Conservation (phyloP, 148 eudicot genomes). For the Tetragonia tetragonoides region DNA sequence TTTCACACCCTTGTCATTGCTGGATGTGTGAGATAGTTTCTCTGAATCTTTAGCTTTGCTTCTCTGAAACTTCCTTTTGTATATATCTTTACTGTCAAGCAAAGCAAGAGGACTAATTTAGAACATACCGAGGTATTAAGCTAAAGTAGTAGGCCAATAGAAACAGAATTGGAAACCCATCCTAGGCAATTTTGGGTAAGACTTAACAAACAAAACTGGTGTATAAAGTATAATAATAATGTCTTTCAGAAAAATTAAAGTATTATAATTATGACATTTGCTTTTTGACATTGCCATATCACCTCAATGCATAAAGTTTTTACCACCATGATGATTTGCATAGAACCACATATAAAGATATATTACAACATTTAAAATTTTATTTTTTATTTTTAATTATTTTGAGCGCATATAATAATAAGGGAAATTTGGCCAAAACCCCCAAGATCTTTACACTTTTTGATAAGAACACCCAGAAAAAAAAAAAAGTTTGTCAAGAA, state of each 20-base stretch:
- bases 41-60: constrained; percentile 47
- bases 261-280: neutral
- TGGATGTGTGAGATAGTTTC: constrained; percentile 28
- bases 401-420: too few relatives aligned
- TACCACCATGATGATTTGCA: too few relatives aligned
- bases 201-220: neutral
- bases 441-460: too few relatives aligned
- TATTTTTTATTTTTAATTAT: too few relatives aligned
- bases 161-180: neutral
- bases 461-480: too few relatives aligned
- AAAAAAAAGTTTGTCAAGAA: too few relatives aligned
- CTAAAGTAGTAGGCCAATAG: neutral
- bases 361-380: too few relatives aligned
- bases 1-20: constrained; percentile 40
- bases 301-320: neutral
- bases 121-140: neutral
- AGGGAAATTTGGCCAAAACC: too few relatives aligned
- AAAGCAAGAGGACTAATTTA: neutral
- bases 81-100: constrained; percentile 56
- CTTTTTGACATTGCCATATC: neutral
- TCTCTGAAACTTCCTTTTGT: constrained; percentile 56
- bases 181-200: neutral
- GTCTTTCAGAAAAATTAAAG: too few relatives aligned
- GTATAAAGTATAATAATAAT: neutral
- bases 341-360: too few relatives aligned